phyloP scores from a whole-genome alignment of 2,329 filamentous ascomycete genomes.

The Dactylonectria macrodidyma region DNA sequence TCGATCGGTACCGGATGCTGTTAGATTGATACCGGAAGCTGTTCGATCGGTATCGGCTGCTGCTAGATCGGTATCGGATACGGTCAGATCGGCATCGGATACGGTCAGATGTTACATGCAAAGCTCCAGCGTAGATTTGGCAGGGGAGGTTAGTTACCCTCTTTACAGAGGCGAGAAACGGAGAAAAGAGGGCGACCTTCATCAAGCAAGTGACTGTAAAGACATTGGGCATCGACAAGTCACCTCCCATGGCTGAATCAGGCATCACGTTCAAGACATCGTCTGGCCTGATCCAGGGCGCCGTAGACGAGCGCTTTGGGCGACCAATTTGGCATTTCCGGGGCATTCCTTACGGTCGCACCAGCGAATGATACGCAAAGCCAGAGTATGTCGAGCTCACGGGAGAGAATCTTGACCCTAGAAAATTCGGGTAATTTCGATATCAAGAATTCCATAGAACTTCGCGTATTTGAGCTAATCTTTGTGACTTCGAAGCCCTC shows the following conservation, averaged over 20 bases:
- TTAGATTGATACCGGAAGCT: too few species aligned
- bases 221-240: too few species aligned
- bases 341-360: conserved; percentile 26
- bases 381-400: conserved; percentile 9
- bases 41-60: too few species aligned
- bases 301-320: conserved; percentile 18
- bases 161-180: too few species aligned
- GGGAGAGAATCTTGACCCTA: not conserved
- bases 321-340: conserved; percentile 25
- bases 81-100: too few species aligned
- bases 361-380: conserved; percentile 18
- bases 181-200: too few species aligned
- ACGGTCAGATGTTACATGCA: too few species aligned
- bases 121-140: too few species aligned
- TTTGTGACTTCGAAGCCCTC: conserved; percentile 48
- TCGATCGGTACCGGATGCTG: too few species aligned
- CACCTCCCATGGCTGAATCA: not conserved
- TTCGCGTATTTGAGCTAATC: not conserved
- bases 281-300: conserved; percentile 11
- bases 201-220: too few species aligned
- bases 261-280: not conserved
- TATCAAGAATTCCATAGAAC: not conserved
- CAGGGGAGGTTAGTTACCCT: too few species aligned
- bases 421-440: conserved; percentile 16
- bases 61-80: too few species aligned